Evolutionary conservation across 1,139 yeast species (phyloP), one percentile per base, ranked within the genome.

Genomic region (Lodderomyces pseudojiufengensis): DNA sequence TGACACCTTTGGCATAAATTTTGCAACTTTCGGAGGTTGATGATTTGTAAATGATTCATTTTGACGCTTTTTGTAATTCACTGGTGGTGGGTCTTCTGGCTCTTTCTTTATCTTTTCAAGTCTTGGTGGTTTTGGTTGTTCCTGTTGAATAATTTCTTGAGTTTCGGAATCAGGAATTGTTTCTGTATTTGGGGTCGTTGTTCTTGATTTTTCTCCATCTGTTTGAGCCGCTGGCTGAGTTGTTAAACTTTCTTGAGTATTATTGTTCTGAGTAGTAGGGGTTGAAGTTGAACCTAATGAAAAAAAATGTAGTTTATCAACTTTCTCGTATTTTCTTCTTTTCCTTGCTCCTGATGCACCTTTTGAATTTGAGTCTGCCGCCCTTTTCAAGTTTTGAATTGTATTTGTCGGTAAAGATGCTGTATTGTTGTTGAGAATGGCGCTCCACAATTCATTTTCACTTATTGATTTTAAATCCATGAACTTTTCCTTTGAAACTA

Each of bases 221-320:
- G 5, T 18, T 18, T 7, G 5, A 5, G 5, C 6, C 20, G 20
- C 27, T 10, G 27, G 15, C 13, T 12, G 27, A 3, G 15, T 9
- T 25, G 20, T 18, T 18, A 18, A 5, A 18, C 20, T 18, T 18
- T 25, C 21, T 15, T n/a, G n/a, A 29, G 24, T 20, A 24, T 2
- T 23, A n/a, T n/a, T n/a, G n/a, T n/a, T n/a, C n/a, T n/a, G n/a
- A n/a, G 32, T 18, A 3, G 31, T 21, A n/a, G 31, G 18, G 12
- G 25, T 22, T 11, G 43, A 31, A 21, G 49, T 33, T 6, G 48
- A 35, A n/a, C 38, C 40, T 35, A 62, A 54, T 37, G 62, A 61
- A 37, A 65, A 62, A 38, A 64, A 64, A 38, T 63, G 65, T 30
- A 62, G 49, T 18, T 55, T 58, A 35, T 54, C 58, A 2, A 61